Base-by-base conservation (phyloP, 495 filamentous ascomycete species). In the Haplographium delicatum region DNA sequence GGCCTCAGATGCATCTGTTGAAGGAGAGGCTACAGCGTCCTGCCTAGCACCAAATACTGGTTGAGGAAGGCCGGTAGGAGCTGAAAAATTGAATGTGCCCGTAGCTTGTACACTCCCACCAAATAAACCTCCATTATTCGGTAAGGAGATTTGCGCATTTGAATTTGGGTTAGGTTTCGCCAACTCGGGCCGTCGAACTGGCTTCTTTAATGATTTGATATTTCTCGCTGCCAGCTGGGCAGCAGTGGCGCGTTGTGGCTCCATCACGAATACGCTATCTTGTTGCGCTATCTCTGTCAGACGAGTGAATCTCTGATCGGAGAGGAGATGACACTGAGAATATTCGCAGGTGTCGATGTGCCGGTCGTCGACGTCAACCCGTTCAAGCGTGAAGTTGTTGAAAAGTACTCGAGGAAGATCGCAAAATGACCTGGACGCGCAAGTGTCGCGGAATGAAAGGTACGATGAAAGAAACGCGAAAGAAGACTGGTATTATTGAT, bases 201-300 rank as follows among this genome's bases (percentile, higher is more conserved):
- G 35, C 9, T 15, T 39, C 16, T 39, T 4, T n/a, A n/a, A n/a
- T n/a, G n/a, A 6, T 31, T 54, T 62, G 33, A 62, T 56, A n/a
- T 50, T 62, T 50, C 59, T 51, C 1, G 44, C 40, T 13, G 59
- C 59, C 6, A 62, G 40, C 31, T 62, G 59, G 10, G 59, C 55
- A 27, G 59, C 59, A 41, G 49, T 61, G 16, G 55, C 59, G 37
- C 55, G 54, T 40, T 22, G 54, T 24, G 50, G 39, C 7, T 58
- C 59, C 59, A 61, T 58, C 23, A 1, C 41, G 38, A 38, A 22
- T n/a, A n/a, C n/a, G n/a, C n/a, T n/a, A n/a, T n/a, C n/a, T n/a
- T n/a, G n/a, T n/a, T n/a, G n/a, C n/a, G n/a, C n/a, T n/a, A n/a
- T n/a, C n/a, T n/a, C n/a, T n/a, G n/a, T n/a, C n/a, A n/a, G n/a